A percentile compares a stretch with the other conserved stretches of the same genome.
Evolutionary conservation across 1,139 yeast species (phyloP).

Genomic region (Pneumocystis carinii): DNA sequence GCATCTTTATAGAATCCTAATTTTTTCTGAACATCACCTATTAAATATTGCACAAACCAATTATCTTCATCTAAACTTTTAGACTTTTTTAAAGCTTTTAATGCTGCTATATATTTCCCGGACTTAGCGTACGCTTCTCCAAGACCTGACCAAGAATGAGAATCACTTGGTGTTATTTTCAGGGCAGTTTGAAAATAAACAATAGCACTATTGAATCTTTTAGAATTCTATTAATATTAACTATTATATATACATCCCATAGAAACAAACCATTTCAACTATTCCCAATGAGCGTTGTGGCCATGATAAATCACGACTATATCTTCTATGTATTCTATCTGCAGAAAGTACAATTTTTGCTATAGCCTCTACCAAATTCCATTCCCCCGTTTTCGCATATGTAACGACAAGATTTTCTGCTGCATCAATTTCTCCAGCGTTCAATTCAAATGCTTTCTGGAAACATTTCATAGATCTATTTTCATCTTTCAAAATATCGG

Average conservation of each 20-base stretch:
- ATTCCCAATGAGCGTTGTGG: neutral
- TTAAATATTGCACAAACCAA: conserved; percentile 51
- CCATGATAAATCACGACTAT: neutral
- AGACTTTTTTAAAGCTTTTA: conserved; percentile 64
- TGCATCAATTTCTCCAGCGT: conserved; percentile 57
- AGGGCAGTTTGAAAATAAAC: conserved; percentile 81
- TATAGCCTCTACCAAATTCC: conserved; percentile 73
- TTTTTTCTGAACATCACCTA: conserved; percentile 45
- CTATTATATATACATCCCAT: neutral
- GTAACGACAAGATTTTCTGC: conserved; percentile 58
- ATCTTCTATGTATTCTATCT: conserved; percentile 28
- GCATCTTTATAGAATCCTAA: conserved; percentile 39
- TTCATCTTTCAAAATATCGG: conserved; percentile 41
- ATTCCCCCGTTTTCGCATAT: conserved; percentile 51
- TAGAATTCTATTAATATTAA: conserved; percentile 2
- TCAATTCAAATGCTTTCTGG: conserved; percentile 78
- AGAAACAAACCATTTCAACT: neutral
- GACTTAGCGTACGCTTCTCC: conserved; percentile 83
- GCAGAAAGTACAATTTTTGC: conserved; percentile 36
- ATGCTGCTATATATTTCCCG: conserved; percentile 77
- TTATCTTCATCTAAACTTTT: conserved; percentile 35
- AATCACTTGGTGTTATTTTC: conserved; percentile 49
- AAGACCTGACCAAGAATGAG: conserved; percentile 78
- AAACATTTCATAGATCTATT: conserved; percentile 73
- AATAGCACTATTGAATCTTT: conserved; percentile 62